Base-by-base conservation (phyloP, 345 rosid genomes). In the Eucalyptus pumila region DNA sequence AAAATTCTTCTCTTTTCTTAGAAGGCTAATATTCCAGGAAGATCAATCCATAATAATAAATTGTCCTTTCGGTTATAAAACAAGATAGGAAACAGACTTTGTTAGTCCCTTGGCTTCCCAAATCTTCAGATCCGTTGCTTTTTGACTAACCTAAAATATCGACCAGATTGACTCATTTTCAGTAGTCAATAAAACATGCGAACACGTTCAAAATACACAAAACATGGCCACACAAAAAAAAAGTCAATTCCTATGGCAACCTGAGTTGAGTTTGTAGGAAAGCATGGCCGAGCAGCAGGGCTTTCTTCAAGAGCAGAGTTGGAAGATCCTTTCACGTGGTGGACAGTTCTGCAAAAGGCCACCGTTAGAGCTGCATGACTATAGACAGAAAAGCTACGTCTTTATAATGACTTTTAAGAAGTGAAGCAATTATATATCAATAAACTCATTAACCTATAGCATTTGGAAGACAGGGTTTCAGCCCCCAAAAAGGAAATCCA, bases 251-350 rank as follows among this genome's bases (percentile, higher is more conserved):
- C 15, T 49, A 14, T 49, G 51, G 17, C 51, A 49, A 14, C 51
- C 1, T 14, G 17, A 49, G 56, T 52, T 4, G 56, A 52, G 0
- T 17, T 52, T 52, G 56, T 9, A 0, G 23, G 9, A 52, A 52
- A 52, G 4, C 60, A 0, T 54, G 60, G 2, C 23, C 12, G 27
- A 54, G 60, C 11, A 54, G 60, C 60, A 54, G 60, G 26, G 56
- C 56, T 8, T 54, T 23, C 60, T 51, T 51, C 60, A 54, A 54
- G 26, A 54, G 60, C 6, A 21, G 60, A 23, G 13, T 56, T 3
- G 1, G 6, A 30, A 56, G 30, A 56, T 24, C 27, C 58, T 52
- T 4, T 56, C 6, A 3, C 62, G 0, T 2, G 62, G 5, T 0
- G 27, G 0, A 0, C 6, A 56, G 5, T 56, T 0, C 62, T 56